Base-by-base conservation (phyloP, 148 eudicot species). In the Nepenthes gracilis region DNA sequence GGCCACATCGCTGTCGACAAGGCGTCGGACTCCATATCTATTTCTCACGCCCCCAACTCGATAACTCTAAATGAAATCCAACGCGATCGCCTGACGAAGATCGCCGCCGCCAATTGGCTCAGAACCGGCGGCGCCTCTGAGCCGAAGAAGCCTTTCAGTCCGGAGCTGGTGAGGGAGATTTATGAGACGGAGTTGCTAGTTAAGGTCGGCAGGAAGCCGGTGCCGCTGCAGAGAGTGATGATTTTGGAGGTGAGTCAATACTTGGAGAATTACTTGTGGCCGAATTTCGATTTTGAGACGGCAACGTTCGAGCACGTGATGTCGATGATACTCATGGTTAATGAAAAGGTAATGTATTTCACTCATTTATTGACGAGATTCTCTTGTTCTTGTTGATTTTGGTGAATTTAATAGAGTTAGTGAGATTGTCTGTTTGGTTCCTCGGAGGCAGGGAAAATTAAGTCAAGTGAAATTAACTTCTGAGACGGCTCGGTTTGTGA, bases 231-330 rank as follows among this genome's bases (percentile, higher is more conserved):
- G 73, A 78, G 98, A 70, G 98, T 88, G 36, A 92, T 92, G 96
- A 83, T 92, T 51, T 63, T 92, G 72, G 98, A 92, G 68, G 96
- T 92, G 35, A 92, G 98, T 47, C 98, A 92, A 85, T 92, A 92
- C 67, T 75, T 92, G 74, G 98, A 92, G 94, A 92, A 86, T 58
- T 92, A 92, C 60, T 77, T 92, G 6, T 88, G 88, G 96, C 94
- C 94, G 2, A 70, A 86, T 78, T 92, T 92, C 32, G 81, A 81
- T 50, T 83, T 86, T 0, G 75, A 77, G 33, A 76, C 70, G 23
- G 78, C 91, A 0, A 66, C 73, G 6, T 92, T 92, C 47, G 91
- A 92, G 87, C 98, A 92, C 63, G 81, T 88, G 47, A 92, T 92
- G 96, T 82, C 88, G 12, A 92, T 92, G 87, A 79, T 92, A 33